Conservation (phyloP, 2,329 filamentous ascomycete species). For the Aciculosporium take region DNA sequence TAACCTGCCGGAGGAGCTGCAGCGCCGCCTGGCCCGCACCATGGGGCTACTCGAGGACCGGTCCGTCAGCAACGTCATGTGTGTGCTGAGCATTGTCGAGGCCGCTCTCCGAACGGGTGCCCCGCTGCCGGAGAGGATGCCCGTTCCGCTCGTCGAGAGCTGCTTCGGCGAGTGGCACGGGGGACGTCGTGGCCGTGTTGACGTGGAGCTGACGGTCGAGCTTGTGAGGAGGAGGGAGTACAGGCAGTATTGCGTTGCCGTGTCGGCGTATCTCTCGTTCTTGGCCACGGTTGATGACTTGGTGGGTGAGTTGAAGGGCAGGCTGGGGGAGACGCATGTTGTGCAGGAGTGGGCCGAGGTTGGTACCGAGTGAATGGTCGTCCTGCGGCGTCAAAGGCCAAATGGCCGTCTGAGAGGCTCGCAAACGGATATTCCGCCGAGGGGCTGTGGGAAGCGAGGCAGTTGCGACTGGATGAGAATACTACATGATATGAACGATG, state of each 20-base stretch:
- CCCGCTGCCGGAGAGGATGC: conserved; percentile 32
- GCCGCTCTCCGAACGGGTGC: conserved; percentile 32
- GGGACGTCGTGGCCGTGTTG: too few species aligned
- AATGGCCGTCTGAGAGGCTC: too few species aligned
- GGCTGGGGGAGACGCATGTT: conserved; percentile 27
- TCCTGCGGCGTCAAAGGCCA: neutral
- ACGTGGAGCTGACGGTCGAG: conserved; percentile 17
- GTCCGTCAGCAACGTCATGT: conserved; percentile 35
- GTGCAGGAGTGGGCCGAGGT: conserved; percentile 15
- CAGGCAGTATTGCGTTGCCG: conserved; percentile 30
- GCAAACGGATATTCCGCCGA: too few species aligned
- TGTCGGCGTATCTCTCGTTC: conserved; percentile 30
- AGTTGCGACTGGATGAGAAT: too few species aligned
- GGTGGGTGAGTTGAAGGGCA: conserved; percentile 27
- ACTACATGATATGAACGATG: too few species aligned
- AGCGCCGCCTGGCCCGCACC: conserved; percentile 22
- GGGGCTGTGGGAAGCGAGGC: too few species aligned
- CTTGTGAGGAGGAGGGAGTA: conserved; percentile 27
- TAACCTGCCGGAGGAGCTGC: conserved; percentile 25
- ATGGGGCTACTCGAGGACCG: conserved; percentile 27
- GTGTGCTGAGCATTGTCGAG: conserved; percentile 30
- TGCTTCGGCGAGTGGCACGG: conserved; percentile 15
- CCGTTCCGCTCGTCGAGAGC: conserved; percentile 28
- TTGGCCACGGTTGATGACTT: conserved; percentile 29
- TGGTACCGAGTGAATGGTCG: neutral